Evolutionary conservation across 2,329 filamentous ascomycete genomes (phyloP).

Genomic region (Trichoderma koningii): DNA sequence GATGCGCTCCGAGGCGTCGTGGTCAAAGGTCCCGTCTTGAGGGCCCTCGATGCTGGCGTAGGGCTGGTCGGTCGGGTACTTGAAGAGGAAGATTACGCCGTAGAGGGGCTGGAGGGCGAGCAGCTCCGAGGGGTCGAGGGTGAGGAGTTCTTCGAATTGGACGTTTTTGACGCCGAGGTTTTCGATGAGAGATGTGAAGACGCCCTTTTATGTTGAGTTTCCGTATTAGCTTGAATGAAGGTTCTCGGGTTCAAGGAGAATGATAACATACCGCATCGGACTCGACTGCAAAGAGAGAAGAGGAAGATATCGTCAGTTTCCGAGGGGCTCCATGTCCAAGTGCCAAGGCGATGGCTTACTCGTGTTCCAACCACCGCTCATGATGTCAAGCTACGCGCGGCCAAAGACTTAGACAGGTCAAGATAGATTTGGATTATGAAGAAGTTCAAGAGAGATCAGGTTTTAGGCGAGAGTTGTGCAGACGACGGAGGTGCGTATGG

Average conservation of each 20-base stretch:
- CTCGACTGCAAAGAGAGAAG: conserved; percentile 60
- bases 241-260: background rate
- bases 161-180: conserved; percentile 87
- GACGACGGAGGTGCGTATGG: background rate
- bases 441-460: background rate
- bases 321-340: background rate
- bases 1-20: conserved; percentile 69
- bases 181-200: conserved; percentile 96
- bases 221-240: background rate
- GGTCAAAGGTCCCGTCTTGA: conserved; percentile 80
- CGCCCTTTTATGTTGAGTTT: conserved; percentile 56
- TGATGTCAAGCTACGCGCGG: conserved; percentile 36
- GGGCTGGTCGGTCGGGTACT: conserved; percentile 75
- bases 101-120: conserved; percentile 75
- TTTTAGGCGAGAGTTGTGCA: background rate
- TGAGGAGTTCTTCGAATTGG: conserved; percentile 94
- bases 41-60: conserved; percentile 64
- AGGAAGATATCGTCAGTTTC: background rate
- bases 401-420: background rate
- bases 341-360: conserved; percentile 49
- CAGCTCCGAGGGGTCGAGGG: conserved; percentile 76
- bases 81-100: conserved; percentile 99
- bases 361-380: conserved; percentile 92
- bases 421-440: background rate
- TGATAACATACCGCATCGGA: conserved; percentile 74